A percentile compares a stretch with the other conserved stretches of the same genome.
These are phyloP conservation scores for Thymus mandschuricus DNA, from an alignment of 257 asterid species.

Conservation along the genomic window DNA sequence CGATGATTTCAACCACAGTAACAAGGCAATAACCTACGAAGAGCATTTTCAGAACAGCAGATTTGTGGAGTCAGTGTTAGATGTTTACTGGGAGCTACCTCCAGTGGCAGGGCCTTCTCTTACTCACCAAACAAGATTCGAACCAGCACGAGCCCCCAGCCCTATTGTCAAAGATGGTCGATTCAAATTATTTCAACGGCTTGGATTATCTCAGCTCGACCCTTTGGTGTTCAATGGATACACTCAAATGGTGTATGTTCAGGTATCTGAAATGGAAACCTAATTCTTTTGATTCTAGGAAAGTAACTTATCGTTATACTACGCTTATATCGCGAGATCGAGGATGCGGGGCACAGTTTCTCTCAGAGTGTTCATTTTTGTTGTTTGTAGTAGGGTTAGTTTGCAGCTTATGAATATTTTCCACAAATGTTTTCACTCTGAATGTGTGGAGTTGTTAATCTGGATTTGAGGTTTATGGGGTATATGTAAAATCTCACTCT, in stretches of 20 bases:
- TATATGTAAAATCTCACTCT: no score
- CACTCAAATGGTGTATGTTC: constrained; percentile 93
- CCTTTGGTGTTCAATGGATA: constrained; percentile 81
- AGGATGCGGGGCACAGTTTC: not conserved
- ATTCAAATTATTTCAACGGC: constrained; percentile 64
- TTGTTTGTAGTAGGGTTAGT: constrained; percentile 3
- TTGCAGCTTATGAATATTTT: not conserved
- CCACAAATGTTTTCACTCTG: constrained; percentile 1
- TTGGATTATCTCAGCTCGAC: constrained; percentile 71
- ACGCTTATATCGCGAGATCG: constrained; percentile 13
- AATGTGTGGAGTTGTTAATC: not conserved
- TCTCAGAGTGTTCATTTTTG: not conserved
- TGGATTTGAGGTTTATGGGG: no score
- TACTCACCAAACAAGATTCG: constrained; percentile 89
- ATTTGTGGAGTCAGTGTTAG: constrained; percentile 82
- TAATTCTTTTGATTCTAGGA: constrained; percentile 22
- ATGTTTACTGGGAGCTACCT: constrained; percentile 92
- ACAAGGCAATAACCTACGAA: constrained; percentile 58
- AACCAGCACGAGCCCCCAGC: constrained; percentile 76
- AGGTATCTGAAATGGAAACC: constrained; percentile 62
- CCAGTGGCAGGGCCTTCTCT: constrained; percentile 97
- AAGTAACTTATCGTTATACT: not conserved
- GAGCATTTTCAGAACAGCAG: constrained; percentile 88
- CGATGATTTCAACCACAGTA: constrained; percentile 89
- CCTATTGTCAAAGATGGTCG: constrained; percentile 94